Evolutionary conservation across 2,329 filamentous ascomycete genomes (phyloP), one percentile per base, ranked within the genome.

Genomic region (Tolypocladium ovalisporum): DNA sequence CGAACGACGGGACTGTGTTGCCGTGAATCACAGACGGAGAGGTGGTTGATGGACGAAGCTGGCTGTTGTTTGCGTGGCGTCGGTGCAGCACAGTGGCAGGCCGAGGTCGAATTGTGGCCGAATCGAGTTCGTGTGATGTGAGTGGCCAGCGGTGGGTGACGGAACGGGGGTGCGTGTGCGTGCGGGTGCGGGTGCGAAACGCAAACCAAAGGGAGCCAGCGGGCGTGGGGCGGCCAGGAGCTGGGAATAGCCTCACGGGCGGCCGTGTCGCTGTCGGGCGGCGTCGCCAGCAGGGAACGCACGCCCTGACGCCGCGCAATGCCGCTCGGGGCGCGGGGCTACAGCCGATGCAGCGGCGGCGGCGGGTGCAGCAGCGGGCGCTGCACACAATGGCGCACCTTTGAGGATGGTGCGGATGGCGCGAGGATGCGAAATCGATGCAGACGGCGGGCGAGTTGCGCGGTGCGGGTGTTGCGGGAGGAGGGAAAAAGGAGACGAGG

Each of bases 231-330:
- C 54, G 52, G 47, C 40, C 55, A 56, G 54, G 53, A 60, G 54
- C 61, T 72, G 70, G 63, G 72, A 74, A 75, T 74, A 74, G 70
- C 72, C 69, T 75, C 72, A 75, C 69, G 61, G 65, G 58, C 61
- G 59, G 56, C 58, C 37, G 56, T 59, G 52, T 59, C 54, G 60
- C 55, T 60, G 59, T 64, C 62, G 60, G 62, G 64, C 63, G 56
- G 66, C 63, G 56, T 57, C 57, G 37, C 55, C 40, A 54, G 52
- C 49, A 58, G 32, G 29, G 2, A 52, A 22, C 47, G 29, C 29
- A 51, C 49, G 56, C 52, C 37, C 53, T 63, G 49, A 51, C 29
- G 51, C 24, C 47, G 55, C 59, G 55, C 64, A 70, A 66, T 66
- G 53, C 35, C 55, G 56, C 53, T 56, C 55, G 53, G 39, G 54